Evolutionary conservation across 1,284 basidiomycete species (phyloP), one percentile per base, ranked within the genome.

Genomic region (Mycena citricolor): DNA sequence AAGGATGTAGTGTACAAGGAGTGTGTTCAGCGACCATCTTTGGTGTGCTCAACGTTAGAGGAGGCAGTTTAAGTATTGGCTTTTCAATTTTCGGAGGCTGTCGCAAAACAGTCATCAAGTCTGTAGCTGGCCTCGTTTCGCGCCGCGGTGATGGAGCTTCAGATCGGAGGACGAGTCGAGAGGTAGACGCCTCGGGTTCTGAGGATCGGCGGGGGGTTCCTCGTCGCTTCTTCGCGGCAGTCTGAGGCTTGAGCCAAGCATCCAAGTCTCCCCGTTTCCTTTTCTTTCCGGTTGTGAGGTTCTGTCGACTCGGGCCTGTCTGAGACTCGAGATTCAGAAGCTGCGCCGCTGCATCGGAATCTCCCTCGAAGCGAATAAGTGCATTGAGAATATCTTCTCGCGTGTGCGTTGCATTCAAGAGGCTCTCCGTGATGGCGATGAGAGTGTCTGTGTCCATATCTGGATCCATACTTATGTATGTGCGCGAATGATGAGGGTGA

Each of bases 1-100:
- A 83, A 14, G 69, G 63, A 60, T 90, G 82, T 28, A 86, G 63
- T 1, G 89, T 90, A 57, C 90, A 91, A 0, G 90, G 86, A 0
- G 79, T 82, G 65, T 88, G 73, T 60, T 85, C 58, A 53, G 81
- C 67, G 37, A 92, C 71, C 67, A 89, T 66, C 43, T 74, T 61
- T 44, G 83, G 76, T 49, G 67, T 75, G 41, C 72, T 60, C 26
- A 86, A 67, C 39, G 69, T 71, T 48, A 92, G 54, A 41, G 87
- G 76, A 30, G 74, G 70, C 44, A 77, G 56, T 55, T 68, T 67
- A 34, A 67, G 64, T 32, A 62, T 42, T 49, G 61, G 49, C 60
- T 67, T 58, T 56, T 68, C 56, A 51, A 69, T 31, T 56, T 32
- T 68, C 49, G 25, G 77, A 63, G 48, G 74, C 35, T 74, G 76